Evolutionary conservation across 139 green algal species (phyloP).

Genomic region (Asterochloris sp.): DNA sequence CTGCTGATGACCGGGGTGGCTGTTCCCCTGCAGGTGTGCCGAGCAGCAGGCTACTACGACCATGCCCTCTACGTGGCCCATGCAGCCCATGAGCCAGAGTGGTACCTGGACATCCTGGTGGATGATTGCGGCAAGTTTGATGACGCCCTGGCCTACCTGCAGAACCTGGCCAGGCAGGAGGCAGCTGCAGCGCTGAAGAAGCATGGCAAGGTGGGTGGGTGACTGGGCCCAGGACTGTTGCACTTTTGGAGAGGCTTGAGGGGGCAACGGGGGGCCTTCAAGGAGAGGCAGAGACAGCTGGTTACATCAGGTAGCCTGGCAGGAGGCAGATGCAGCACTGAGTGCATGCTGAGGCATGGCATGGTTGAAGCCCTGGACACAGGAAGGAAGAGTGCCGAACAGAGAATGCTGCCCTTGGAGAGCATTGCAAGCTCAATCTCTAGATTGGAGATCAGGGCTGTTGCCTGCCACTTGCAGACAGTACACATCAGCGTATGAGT

Average conservation of each 20-base stretch:
- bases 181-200: slow-evolving; percentile 49
- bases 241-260: no score
- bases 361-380: no score
- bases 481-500: no score
- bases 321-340: no score
- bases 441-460: no score
- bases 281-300: not conserved
- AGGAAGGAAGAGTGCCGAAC: no score
- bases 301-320: no score
- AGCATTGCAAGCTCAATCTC: no score
- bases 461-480: no score
- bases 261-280: not conserved
- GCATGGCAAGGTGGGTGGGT: slow-evolving; percentile 64
- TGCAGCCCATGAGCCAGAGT: slow-evolving; percentile 50
- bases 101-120: slow-evolving; percentile 84
- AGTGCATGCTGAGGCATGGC: no score
- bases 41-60: slow-evolving; percentile 78
- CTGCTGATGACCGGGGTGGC: not conserved
- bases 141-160: slow-evolving; percentile 75
- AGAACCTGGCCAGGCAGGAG: slow-evolving; percentile 36
- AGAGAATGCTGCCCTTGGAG: no score
- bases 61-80: slow-evolving; percentile 86
- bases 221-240: not conserved
- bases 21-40: slow-evolving; percentile 55
- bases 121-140: slow-evolving; percentile 76